phyloP scores from a whole-genome alignment of 257 asterid species.

The Solanum bulbocastanum region DNA sequence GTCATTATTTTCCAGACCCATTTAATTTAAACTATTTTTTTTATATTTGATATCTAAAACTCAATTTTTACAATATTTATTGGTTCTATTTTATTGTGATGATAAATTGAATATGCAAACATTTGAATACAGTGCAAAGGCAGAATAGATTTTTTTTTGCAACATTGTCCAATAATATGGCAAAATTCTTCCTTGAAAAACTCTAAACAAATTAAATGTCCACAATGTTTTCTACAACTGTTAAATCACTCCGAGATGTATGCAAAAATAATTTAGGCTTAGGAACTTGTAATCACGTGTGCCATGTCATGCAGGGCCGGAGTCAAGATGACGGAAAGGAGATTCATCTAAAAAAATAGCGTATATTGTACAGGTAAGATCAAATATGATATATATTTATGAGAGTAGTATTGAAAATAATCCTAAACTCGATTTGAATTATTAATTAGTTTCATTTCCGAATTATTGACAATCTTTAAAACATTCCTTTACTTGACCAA shows the following conservation, averaged over 20 bases:
- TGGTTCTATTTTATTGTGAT: background rate
- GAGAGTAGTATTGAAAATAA: background rate
- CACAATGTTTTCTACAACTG: background rate
- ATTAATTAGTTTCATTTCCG: too few relatives aligned
- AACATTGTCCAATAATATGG: background rate
- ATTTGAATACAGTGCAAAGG: background rate
- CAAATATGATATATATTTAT: too few relatives aligned
- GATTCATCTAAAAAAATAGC: background rate
- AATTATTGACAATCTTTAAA: too few relatives aligned
- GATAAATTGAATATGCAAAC: background rate
- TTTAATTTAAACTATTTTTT: background rate
- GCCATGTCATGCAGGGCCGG: background rate
- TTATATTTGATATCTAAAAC: background rate
- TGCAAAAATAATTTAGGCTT: background rate
- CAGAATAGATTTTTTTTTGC: background rate
- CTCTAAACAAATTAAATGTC: background rate
- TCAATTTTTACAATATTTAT: background rate
- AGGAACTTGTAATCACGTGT: background rate
- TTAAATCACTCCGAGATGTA: background rate
- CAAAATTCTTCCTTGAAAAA: background rate
- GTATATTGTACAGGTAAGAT: background rate
- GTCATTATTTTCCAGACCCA: background rate
- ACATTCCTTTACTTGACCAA: too few relatives aligned
- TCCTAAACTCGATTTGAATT: too few relatives aligned
- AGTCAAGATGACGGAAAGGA: background rate